These are phyloP conservation scores for Bolboschoenus planiculmis DNA, from an alignment of 176 grass and related monocot genomes.

Conservation along the genomic window DNA sequence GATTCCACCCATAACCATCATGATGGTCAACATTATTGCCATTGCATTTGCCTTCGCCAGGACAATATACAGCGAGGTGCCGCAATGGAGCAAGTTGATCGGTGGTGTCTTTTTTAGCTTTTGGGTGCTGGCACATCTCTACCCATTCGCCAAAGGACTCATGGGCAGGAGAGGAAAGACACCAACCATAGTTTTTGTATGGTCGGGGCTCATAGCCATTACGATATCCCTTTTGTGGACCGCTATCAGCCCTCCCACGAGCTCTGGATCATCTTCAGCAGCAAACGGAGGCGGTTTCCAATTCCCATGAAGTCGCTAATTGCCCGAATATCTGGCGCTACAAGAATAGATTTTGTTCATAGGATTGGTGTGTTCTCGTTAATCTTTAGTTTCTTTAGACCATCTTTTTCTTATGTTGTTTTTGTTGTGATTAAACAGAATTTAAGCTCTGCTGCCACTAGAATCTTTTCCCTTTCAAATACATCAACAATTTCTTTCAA, in stretches of 20 bases:
- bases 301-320: conserved; percentile 43
- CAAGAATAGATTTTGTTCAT: not conserved
- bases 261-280: not conserved
- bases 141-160: conserved; percentile 76
- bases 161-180: conserved; percentile 83
- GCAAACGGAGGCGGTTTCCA: conserved; percentile 34
- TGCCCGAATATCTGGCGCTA: not conserved
- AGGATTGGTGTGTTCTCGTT: not conserved
- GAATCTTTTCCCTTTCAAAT: not conserved
- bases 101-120: conserved; percentile 87
- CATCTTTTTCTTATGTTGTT: not conserved
- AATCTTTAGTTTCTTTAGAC: not conserved
- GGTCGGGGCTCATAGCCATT: conserved; percentile 69
- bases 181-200: conserved; percentile 83
- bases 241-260: conserved; percentile 61
- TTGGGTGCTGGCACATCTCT: conserved; percentile 79
- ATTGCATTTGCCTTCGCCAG: conserved; percentile 67
- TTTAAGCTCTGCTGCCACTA: not conserved
- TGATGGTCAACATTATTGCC: conserved; percentile 89
- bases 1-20: conserved; percentile 75
- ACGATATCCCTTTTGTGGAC: conserved; percentile 75
- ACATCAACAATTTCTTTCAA: not conserved
- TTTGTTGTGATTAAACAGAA: conserved; percentile 14
- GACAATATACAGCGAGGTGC: conserved; percentile 66
- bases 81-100: conserved; percentile 76